A percentile compares a stretch with the other conserved stretches of the same genome.
Evolutionary conservation across 306 rosid genomes (phyloP).

Genomic region (Cucurbita moschata): DNA sequence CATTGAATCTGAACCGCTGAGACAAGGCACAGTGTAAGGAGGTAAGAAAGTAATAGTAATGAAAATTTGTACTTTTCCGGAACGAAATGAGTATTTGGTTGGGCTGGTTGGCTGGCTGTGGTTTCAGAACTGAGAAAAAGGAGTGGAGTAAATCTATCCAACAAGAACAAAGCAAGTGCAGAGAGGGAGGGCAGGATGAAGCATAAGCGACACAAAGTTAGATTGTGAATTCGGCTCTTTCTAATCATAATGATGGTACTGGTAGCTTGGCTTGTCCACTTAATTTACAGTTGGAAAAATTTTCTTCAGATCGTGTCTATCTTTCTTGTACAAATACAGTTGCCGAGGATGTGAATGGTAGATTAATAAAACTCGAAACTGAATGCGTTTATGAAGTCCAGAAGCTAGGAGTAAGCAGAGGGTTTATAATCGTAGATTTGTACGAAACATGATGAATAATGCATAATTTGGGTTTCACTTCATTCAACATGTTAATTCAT

Average conservation of each 20-base stretch:
- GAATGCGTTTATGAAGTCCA: not conserved
- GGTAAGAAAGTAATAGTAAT: slow-evolving; percentile 10
- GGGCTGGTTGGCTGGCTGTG: not conserved
- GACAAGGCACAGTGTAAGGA: slow-evolving; percentile 33
- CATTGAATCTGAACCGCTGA: slow-evolving; percentile 42
- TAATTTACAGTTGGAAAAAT: not conserved
- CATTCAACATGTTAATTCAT: too few species aligned
- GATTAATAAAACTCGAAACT: not conserved
- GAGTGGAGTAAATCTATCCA: not conserved
- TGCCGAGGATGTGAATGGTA: not conserved
- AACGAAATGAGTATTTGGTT: not conserved
- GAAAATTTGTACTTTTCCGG: not conserved
- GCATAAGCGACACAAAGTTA: not conserved
- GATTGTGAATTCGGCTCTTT: not conserved
- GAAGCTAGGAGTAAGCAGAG: not conserved
- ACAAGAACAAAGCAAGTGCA: not conserved
- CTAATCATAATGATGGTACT: not conserved
- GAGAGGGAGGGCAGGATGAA: not conserved
- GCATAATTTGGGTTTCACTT: not conserved
- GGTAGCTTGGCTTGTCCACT: not conserved
- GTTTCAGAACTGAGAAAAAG: not conserved
- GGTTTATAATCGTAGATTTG: not conserved
- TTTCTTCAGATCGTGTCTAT: not conserved
- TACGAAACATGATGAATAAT: not conserved
- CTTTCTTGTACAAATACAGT: not conserved